phyloP scores from a whole-genome alignment of 805 yeast species.

The Metschnikowia drakensbergensis region DNA sequence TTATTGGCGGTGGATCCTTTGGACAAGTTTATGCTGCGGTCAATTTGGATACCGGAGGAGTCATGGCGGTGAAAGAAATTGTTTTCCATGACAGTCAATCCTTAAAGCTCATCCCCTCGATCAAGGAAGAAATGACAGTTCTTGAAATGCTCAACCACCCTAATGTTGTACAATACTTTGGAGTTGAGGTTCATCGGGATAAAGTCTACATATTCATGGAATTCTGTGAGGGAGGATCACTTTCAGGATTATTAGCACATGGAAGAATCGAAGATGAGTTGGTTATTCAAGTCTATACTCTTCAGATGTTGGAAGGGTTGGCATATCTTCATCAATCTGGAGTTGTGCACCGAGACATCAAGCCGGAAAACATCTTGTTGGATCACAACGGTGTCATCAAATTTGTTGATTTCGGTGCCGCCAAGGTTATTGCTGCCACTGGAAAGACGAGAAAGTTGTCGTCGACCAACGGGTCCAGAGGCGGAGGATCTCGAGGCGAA shows the following conservation, averaged over 20 bases:
- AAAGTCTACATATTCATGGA: conserved; percentile 96
- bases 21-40: conserved; percentile 92
- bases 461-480: conserved; percentile 2
- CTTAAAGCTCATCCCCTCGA: conserved; percentile 76
- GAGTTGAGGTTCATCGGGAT: conserved; percentile 96
- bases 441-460: conserved; percentile 37
- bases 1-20: conserved; percentile 93
- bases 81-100: conserved; percentile 84
- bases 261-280: conserved; percentile 95
- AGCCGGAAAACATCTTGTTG: conserved; percentile 87
- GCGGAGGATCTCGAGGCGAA: conserved; percentile 1
- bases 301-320: conserved; percentile 92
- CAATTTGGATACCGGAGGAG: conserved; percentile 90
- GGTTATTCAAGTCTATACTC: conserved; percentile 82
- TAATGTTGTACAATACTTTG: conserved; percentile 92
- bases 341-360: conserved; percentile 94
- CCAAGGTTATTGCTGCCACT: conserved; percentile 76
- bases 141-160: conserved; percentile 94
- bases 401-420: conserved; percentile 97
- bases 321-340: conserved; percentile 93
- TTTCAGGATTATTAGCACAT: conserved; percentile 78
- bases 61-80: conserved; percentile 96
- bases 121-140: conserved; percentile 95
- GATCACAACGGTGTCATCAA: conserved; percentile 93
- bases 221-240: conserved; percentile 92